Conservation (phyloP, 805 yeast genomes). For the Starmerella kuoi region DNA sequence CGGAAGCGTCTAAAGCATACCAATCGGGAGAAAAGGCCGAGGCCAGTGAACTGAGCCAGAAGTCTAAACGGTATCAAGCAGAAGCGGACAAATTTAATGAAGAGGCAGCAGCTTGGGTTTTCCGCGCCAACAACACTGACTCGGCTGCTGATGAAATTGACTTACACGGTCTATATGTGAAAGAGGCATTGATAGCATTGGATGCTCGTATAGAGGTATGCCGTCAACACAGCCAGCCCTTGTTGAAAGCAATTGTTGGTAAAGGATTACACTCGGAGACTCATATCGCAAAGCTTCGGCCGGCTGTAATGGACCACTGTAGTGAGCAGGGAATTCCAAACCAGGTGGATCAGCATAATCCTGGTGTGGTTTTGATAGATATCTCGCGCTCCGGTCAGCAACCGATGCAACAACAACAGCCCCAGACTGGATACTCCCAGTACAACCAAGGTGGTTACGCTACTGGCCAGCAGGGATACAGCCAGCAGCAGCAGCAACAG, state of each 20-base stretch:
- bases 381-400: slow-evolving; percentile 35
- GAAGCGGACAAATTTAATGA: slow-evolving; percentile 59
- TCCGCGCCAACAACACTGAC: slow-evolving; percentile 76
- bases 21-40: slow-evolving; percentile 55
- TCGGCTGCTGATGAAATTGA: slow-evolving; percentile 80
- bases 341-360: slow-evolving; percentile 54
- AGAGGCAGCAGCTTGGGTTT: slow-evolving; percentile 56
- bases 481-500: slow-evolving; percentile 18
- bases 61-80: slow-evolving; percentile 46
- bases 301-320: slow-evolving; percentile 76
- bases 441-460: slow-evolving; percentile 2
- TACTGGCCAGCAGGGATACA: slow-evolving; percentile 13
- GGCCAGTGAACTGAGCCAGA: slow-evolving; percentile 62
- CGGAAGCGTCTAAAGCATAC: slow-evolving; percentile 67
- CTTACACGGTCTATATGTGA: slow-evolving; percentile 80
- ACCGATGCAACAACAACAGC: slow-evolving; percentile 6
- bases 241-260: slow-evolving; percentile 67
- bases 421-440: not conserved
- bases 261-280: slow-evolving; percentile 76
- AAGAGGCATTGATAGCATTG: slow-evolving; percentile 71
- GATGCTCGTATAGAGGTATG: slow-evolving; percentile 56
- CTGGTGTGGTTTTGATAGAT: slow-evolving; percentile 71
- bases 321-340: slow-evolving; percentile 48
- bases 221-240: slow-evolving; percentile 11
- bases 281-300: slow-evolving; percentile 78